Evolutionary conservation across 2,329 filamentous ascomycete species (phyloP).

Genomic region (Sporothrix humicola): DNA sequence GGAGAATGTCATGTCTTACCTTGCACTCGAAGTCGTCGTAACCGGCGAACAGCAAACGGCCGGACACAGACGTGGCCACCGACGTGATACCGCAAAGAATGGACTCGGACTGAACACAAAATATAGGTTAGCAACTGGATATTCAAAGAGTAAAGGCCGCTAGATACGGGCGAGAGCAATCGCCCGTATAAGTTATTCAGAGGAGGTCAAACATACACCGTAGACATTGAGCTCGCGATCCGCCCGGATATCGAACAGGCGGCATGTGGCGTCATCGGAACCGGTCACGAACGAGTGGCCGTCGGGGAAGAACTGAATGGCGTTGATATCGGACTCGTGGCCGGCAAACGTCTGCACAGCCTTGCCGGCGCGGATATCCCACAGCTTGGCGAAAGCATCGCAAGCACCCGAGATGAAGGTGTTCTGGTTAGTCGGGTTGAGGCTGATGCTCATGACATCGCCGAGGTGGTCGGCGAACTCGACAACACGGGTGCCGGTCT

Average conservation of each 20-base stretch:
- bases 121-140: slow-evolving; percentile 36
- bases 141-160: neutral
- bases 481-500: slow-evolving; percentile 94
- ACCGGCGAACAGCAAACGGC: slow-evolving; percentile 90
- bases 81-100: slow-evolving; percentile 98
- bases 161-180: slow-evolving; percentile 3
- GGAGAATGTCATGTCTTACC: slow-evolving; percentile 61
- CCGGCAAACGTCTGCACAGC: slow-evolving; percentile 98
- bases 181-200: neutral
- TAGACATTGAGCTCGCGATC: slow-evolving; percentile 78
- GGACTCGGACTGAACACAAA: slow-evolving; percentile 76
- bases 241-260: slow-evolving; percentile 95
- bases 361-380: slow-evolving; percentile 98
- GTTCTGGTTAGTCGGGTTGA: slow-evolving; percentile 98
- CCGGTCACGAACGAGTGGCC: slow-evolving; percentile 98
- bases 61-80: slow-evolving; percentile 96
- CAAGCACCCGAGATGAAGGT: slow-evolving; percentile 99
- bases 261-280: slow-evolving; percentile 95
- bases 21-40: slow-evolving; percentile 99
- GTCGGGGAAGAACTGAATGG: slow-evolving; percentile 99
- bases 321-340: slow-evolving; percentile 98
- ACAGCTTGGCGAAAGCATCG: slow-evolving; percentile 97
- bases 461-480: slow-evolving; percentile 98
- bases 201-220: slow-evolving; percentile 58
- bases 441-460: slow-evolving; percentile 99